These are phyloP conservation scores for Xylaria sp. DNA, from an alignment of 2,329 filamentous ascomycete species.

Conservation along the genomic window DNA sequence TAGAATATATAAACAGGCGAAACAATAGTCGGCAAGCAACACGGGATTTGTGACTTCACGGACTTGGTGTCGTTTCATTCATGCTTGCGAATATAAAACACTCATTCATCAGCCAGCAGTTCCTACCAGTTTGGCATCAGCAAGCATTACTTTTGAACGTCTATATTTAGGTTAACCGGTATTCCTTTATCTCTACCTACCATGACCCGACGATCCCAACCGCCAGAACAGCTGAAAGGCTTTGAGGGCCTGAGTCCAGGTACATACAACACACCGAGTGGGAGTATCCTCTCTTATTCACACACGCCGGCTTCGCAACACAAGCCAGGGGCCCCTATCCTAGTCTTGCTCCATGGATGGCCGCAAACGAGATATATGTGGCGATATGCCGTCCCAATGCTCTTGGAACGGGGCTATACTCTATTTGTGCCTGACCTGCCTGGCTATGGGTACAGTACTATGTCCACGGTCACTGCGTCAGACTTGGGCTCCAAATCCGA, in stretches of 20 bases:
- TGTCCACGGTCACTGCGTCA: conserved; percentile 18
- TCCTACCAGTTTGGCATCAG: not conserved
- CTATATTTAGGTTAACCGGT: not conserved
- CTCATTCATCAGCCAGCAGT: not conserved
- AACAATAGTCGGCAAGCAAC: not conserved
- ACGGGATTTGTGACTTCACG: not conserved
- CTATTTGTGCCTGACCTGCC: conserved; percentile 38
- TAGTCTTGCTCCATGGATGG: conserved; percentile 40
- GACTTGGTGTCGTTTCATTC: not conserved
- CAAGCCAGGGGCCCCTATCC: conserved; percentile 27
- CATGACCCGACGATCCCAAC: conserved; percentile 15
- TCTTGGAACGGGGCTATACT: conserved; percentile 25
- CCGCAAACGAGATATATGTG: conserved; percentile 37
- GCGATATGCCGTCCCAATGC: conserved; percentile 36
- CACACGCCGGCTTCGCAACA: conserved; percentile 32
- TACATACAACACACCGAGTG: conserved; percentile 27
- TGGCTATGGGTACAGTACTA: conserved; percentile 35
- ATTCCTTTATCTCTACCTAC: not conserved
- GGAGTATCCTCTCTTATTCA: conserved; percentile 33
- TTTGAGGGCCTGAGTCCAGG: conserved; percentile 28
- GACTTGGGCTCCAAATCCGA: conserved; percentile 20
- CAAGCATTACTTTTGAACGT: not conserved
- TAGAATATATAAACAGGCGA: not conserved
- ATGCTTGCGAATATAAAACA: not conserved
- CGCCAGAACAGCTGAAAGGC: conserved; percentile 25